phyloP scores from a whole-genome alignment of 257 asterid genomes.

The Catharanthus roseus region DNA sequence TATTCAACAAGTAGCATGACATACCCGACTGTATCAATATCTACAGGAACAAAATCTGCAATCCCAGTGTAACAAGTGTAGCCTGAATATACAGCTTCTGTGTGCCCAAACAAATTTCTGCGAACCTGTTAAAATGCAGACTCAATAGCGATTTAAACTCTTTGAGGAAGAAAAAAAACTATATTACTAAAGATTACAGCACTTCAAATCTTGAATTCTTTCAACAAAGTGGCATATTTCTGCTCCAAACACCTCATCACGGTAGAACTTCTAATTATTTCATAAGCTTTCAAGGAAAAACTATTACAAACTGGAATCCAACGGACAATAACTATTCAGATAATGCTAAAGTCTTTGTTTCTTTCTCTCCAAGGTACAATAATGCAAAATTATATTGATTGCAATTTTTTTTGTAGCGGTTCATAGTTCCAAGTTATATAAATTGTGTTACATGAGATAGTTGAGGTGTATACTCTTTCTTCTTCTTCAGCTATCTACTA shows the following conservation, averaged over 20 bases:
- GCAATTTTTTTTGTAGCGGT: neutral
- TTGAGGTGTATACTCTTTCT: neutral
- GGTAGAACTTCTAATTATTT: neutral
- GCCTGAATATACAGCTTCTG: conserved; percentile 69
- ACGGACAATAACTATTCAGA: neutral
- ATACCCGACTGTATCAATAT: conserved; percentile 93
- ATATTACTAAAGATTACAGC: neutral
- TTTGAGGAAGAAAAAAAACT: conserved; percentile 6
- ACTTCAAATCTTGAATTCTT: neutral
- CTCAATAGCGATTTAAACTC: neutral
- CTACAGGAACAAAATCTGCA: conserved; percentile 91
- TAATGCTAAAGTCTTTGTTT: neutral
- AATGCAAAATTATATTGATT: neutral
- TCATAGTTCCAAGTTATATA: neutral
- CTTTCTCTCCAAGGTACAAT: neutral
- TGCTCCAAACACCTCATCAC: neutral
- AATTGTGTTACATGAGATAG: neutral
- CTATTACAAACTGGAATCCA: neutral
- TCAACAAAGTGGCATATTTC: neutral
- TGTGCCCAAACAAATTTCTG: conserved; percentile 61
- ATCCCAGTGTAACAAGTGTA: conserved; percentile 98
- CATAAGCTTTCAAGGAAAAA: neutral
- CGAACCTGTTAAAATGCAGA: conserved; percentile 48
- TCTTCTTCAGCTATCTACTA: neutral
- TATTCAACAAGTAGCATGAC: conserved; percentile 13